phyloP scores from a whole-genome alignment of 495 filamentous ascomycete genomes.

The Penicillium parvum region DNA sequence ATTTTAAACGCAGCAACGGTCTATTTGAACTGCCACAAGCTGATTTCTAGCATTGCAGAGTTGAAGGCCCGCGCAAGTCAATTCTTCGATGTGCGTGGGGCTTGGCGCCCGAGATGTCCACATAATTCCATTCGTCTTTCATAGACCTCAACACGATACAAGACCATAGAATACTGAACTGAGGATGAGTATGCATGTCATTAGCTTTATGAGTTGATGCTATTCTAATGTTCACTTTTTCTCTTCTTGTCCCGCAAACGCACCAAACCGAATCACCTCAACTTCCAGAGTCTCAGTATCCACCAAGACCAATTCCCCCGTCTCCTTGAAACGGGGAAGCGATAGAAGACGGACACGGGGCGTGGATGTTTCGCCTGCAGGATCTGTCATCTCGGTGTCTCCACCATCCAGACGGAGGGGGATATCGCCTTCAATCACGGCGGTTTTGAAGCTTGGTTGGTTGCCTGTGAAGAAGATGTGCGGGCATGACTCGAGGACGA shows the following conservation, averaged over 20 bases:
- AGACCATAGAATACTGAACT: neutral
- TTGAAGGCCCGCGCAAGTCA: too few species aligned
- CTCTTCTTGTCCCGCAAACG: conserved; percentile 45
- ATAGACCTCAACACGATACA: neutral
- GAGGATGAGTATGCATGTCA: conserved; percentile 1
- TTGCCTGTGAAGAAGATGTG: conserved; percentile 90
- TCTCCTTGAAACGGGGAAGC: conserved; percentile 77
- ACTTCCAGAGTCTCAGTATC: conserved; percentile 80
- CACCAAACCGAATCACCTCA: conserved; percentile 62
- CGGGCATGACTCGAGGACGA: conserved; percentile 77
- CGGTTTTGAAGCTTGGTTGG: conserved; percentile 77
- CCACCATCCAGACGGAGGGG: conserved; percentile 32
- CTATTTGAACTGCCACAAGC: too few species aligned
- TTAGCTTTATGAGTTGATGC: conserved; percentile 2
- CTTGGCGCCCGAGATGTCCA: neutral
- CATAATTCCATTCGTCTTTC: neutral
- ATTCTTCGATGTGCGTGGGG: neutral
- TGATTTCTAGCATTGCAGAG: too few species aligned
- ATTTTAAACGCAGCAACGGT: too few species aligned
- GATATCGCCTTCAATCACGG: conserved; percentile 55
- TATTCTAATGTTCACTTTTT: conserved; percentile 29
- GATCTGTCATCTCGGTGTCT: conserved; percentile 41
- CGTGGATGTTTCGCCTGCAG: conserved; percentile 39
- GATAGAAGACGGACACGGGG: conserved; percentile 70
- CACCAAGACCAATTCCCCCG: conserved; percentile 76